Evolutionary conservation across 371 early-diverging fungal species (phyloP).

Genomic region (Mucor sp.): DNA sequence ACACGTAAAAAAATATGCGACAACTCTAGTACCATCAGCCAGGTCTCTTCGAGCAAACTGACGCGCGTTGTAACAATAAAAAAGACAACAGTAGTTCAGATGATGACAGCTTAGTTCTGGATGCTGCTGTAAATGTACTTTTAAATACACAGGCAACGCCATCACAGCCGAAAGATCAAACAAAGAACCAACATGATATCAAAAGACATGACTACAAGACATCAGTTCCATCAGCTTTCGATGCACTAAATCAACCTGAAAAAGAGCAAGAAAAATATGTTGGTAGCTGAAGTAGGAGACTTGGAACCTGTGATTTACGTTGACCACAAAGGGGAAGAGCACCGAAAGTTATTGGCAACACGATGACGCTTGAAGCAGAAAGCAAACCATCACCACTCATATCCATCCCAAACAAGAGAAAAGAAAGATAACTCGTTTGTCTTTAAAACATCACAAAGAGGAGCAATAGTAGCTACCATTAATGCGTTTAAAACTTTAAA

Average conservation of each 20-base stretch:
- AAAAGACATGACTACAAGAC: slow-evolving; percentile 13
- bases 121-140: too few relatives aligned
- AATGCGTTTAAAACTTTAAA: too few relatives aligned
- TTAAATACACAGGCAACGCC: neutral
- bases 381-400: neutral
- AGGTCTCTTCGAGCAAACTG: too few relatives aligned
- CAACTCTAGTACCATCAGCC: too few relatives aligned
- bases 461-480: too few relatives aligned
- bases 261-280: slow-evolving; percentile 19
- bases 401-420: slow-evolving; percentile 1
- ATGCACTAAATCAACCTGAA: slow-evolving; percentile 15
- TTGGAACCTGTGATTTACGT: slow-evolving; percentile 16
- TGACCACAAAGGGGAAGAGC: slow-evolving; percentile 18
- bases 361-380: slow-evolving; percentile 12
- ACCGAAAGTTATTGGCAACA: slow-evolving; percentile 14
- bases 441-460: too few relatives aligned
- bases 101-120: too few relatives aligned
- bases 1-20: too few relatives aligned
- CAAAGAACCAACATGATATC: too few relatives aligned
- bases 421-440: too few relatives aligned
- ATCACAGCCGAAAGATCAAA: slow-evolving; percentile 13
- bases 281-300: slow-evolving; percentile 18
- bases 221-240: slow-evolving; percentile 13
- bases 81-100: too few relatives aligned
- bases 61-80: too few relatives aligned